These are phyloP conservation scores for Aphanomyces cochlioides DNA, from an alignment of 352 stramenopile genomes.

Conservation along the genomic window DNA sequence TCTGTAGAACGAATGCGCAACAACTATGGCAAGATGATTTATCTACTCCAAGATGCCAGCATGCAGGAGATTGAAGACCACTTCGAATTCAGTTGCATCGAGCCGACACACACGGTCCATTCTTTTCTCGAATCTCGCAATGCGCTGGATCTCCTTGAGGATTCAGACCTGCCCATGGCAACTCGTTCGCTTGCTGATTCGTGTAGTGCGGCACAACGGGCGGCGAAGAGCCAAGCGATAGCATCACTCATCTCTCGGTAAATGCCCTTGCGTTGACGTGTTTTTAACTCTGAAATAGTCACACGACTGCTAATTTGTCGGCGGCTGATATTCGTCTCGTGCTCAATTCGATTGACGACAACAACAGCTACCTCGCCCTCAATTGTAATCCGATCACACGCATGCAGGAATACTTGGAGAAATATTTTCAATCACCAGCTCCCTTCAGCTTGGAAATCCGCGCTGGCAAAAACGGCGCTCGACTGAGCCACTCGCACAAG, in stretches of 20 bases:
- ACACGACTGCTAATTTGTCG: constrained; percentile 45
- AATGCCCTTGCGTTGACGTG: constrained; percentile 10
- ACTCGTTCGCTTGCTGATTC: constrained; percentile 42
- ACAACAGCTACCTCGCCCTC: constrained; percentile 54
- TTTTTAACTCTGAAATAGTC: constrained; percentile 28
- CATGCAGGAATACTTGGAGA: constrained; percentile 61
- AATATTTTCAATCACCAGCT: constrained; percentile 46
- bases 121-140: constrained; percentile 66
- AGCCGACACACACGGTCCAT: constrained; percentile 65
- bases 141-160: constrained; percentile 62
- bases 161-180: constrained; percentile 61
- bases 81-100: constrained; percentile 74
- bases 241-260: constrained; percentile 33
- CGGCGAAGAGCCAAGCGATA: constrained; percentile 39
- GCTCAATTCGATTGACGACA: constrained; percentile 54
- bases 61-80: constrained; percentile 62
- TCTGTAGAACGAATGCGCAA: constrained; percentile 68
- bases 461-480: constrained; percentile 53
- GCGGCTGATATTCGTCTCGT: constrained; percentile 51
- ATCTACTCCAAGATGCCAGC: constrained; percentile 90
- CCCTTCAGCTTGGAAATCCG: constrained; percentile 54
- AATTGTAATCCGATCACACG: constrained; percentile 56
- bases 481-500: constrained; percentile 53
- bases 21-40: constrained; percentile 95
- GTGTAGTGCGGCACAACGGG: constrained; percentile 25